Conservation (phyloP, 129 eudicot species). For the Flaveria trinervia region DNA sequence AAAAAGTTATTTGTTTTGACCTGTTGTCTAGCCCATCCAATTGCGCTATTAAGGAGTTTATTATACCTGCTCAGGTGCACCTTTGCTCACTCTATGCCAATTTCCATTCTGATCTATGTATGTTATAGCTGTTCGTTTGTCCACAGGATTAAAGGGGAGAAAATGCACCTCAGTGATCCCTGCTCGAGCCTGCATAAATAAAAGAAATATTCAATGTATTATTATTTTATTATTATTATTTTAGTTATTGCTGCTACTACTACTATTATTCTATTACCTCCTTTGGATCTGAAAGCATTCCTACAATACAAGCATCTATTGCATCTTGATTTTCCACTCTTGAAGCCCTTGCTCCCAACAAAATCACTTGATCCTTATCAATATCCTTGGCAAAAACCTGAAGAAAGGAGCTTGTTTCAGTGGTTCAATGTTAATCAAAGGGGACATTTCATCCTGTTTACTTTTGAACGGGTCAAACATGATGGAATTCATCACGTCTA, state of each 20-base stretch:
- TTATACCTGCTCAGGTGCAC: conserved; percentile 90
- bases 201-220: neutral
- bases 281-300: conserved; percentile 73
- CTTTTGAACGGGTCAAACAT: neutral
- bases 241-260: neutral
- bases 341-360: conserved; percentile 79
- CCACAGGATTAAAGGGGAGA: conserved; percentile 85
- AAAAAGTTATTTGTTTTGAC: neutral
- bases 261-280: conserved; percentile 46
- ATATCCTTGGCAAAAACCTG: conserved; percentile 55
- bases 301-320: conserved; percentile 86
- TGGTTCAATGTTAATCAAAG: neutral
- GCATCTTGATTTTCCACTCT: conserved; percentile 95
- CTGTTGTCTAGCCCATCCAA: neutral
- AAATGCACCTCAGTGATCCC: conserved; percentile 86
- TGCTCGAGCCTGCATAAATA: conserved; percentile 64
- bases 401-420: conserved; percentile 6
- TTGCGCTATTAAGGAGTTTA: neutral
- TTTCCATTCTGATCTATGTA: conserved; percentile 61
- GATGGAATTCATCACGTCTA: neutral
- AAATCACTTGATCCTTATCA: conserved; percentile 61
- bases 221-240: neutral
- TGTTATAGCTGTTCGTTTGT: conserved; percentile 84
- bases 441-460: neutral
- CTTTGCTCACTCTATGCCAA: conserved; percentile 89